A percentile compares a stretch with the other conserved stretches of the same genome.
Evolutionary conservation across 306 rosid species (phyloP).

Genomic region (Rosa multiflora): DNA sequence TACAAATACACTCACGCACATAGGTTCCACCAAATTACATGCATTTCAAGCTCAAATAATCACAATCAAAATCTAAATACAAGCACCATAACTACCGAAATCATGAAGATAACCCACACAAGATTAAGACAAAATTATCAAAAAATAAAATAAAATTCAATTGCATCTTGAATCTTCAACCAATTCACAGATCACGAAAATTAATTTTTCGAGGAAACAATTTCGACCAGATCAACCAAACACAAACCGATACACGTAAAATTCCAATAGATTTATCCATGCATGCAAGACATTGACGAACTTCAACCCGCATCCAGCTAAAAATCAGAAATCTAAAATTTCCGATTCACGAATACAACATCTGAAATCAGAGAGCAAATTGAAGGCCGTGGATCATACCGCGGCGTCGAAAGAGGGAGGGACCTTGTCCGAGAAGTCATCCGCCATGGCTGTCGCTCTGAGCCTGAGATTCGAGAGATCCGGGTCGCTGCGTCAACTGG

Average conservation of each 20-base stretch:
- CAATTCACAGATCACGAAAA: not conserved
- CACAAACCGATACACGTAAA: not conserved
- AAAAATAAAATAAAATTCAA: not conserved
- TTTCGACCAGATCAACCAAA: not conserved
- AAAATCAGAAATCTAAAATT: not conserved
- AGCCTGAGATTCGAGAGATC: constrained; percentile 30
- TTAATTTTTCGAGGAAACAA: not conserved
- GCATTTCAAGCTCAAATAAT: not conserved
- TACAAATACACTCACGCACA: too few species aligned
- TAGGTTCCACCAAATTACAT: not conserved
- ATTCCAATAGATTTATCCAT: not conserved
- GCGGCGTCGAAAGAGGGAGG: constrained; percentile 50
- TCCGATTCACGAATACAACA: not conserved
- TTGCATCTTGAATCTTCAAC: not conserved
- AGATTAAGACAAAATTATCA: not conserved
- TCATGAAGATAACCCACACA: too few species aligned
- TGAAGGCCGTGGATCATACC: constrained; percentile 28
- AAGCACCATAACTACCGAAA: not conserved
- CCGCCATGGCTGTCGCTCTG: constrained; percentile 41
- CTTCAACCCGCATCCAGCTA: not conserved
- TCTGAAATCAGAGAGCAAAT: not conserved
- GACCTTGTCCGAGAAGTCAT: constrained; percentile 35
- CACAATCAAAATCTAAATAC: not conserved
- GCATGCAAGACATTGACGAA: not conserved
- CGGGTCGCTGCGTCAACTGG: not conserved